A percentile compares a stretch with the other conserved stretches of the same genome.
These are phyloP conservation scores for Hordeum marinum DNA, from an alignment of 176 grass and related monocot genomes.

Conservation along the genomic window DNA sequence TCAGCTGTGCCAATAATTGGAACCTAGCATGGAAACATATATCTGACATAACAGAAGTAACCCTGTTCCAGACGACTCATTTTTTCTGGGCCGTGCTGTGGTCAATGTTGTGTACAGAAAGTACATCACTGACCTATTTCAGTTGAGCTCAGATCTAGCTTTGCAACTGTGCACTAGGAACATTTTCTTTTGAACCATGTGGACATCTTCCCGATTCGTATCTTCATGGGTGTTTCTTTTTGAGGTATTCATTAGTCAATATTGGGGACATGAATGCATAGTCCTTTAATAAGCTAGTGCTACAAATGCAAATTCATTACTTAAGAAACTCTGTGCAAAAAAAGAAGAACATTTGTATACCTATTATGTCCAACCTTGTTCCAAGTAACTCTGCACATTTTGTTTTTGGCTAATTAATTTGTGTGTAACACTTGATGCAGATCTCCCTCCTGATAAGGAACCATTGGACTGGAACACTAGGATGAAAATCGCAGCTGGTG, in stretches of 20 bases:
- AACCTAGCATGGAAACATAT: constrained; percentile 12
- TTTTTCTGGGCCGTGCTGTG: background rate
- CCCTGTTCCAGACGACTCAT: background rate
- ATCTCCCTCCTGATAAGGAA: constrained; percentile 65
- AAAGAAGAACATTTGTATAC: background rate
- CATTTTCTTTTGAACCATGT: constrained; percentile 6
- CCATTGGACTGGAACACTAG: constrained; percentile 77
- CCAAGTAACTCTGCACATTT: background rate
- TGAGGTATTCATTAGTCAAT: background rate
- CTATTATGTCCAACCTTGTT: background rate
- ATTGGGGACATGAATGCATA: constrained; percentile 1
- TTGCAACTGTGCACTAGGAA: background rate
- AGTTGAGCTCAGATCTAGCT: background rate
- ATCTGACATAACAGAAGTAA: constrained; percentile 9
- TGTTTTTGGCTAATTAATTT: constrained; percentile 6
- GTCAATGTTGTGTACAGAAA: constrained; percentile 19
- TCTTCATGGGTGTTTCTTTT: background rate
- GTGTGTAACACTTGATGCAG: constrained; percentile 38
- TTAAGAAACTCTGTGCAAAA: background rate
- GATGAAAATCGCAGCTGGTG: constrained; percentile 94
- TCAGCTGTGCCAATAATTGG: constrained; percentile 2
- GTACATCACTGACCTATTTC: constrained; percentile 13
- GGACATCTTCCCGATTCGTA: background rate
- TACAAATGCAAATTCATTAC: background rate
- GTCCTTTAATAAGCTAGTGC: background rate